A percentile compares a stretch with the other conserved stretches of the same genome.
Evolutionary conservation across 495 filamentous ascomycete genomes (phyloP).

Genomic region (Daldinia grandis): DNA sequence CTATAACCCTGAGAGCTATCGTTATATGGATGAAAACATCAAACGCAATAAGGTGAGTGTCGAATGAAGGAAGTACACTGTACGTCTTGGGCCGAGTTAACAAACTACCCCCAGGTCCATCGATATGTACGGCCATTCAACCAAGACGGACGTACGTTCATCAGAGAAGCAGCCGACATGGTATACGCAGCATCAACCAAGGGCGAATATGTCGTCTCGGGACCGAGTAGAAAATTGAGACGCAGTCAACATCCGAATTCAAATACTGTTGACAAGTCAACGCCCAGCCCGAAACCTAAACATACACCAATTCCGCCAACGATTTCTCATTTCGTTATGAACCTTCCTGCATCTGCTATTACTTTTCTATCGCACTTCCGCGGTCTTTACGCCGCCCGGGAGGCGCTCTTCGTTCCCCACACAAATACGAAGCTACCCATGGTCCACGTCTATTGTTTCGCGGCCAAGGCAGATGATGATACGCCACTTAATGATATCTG

Average conservation of each 20-base stretch:
- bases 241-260: slow-evolving; percentile 45
- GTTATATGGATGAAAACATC: slow-evolving; percentile 73
- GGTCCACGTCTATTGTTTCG: slow-evolving; percentile 93
- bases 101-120: slow-evolving; percentile 59
- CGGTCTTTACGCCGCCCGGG: slow-evolving; percentile 77
- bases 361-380: slow-evolving; percentile 86
- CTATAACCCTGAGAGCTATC: slow-evolving; percentile 88
- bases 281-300: slow-evolving; percentile 45
- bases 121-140: slow-evolving; percentile 81
- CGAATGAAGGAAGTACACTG: not conserved
- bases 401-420: slow-evolving; percentile 69
- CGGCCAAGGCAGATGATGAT: slow-evolving; percentile 75
- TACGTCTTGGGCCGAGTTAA: slow-evolving; percentile 11
- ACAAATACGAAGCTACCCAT: slow-evolving; percentile 70
- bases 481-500: slow-evolving; percentile 67
- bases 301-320: slow-evolving; percentile 67
- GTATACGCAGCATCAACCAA: slow-evolving; percentile 64
- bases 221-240: slow-evolving; percentile 47
- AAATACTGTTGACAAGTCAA: slow-evolving; percentile 36
- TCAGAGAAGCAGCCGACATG: slow-evolving; percentile 68
- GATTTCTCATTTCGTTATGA: slow-evolving; percentile 95
- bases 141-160: slow-evolving; percentile 82
- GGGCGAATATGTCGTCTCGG: slow-evolving; percentile 55
- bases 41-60: slow-evolving; percentile 74
- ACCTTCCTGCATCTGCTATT: slow-evolving; percentile 88